Base-by-base conservation (phyloP, 768 basidiomycete species). In the Serendipita sp. region DNA sequence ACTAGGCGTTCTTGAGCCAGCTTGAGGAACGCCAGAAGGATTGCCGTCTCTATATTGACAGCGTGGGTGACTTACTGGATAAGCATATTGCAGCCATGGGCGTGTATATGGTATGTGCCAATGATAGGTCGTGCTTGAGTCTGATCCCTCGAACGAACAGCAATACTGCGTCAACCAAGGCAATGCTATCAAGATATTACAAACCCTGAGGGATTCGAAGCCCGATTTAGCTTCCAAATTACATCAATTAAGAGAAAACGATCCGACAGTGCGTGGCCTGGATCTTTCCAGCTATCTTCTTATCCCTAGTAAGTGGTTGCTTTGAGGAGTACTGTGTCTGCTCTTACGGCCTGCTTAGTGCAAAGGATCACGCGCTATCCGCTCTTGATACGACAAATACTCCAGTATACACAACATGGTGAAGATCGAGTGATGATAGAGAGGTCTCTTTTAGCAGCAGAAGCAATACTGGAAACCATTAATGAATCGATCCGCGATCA, bases 311-410 rank as follows among this genome's bases (percentile, higher is more conserved):
- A 73, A 68, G 84, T 76, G 2, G 5, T 65, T 66, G 31, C 27
- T 23, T 29, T 13, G 40, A 13, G 44, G 23, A 40, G 50, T 48
- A 50, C 53, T 44, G 15, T 46, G 27, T 11, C 11, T 45, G 44
- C 44, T 60, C 15, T 40, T 34, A 15, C 45, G 3, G 13, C 45
- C 18, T 66, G 53, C 58, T 33, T 66, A 92, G 90, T 94, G 92
- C 92, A 96, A 83, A 85, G 95, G 6, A 85, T 97, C 64, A 96
- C 95, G 0, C 80, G 91, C 64, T 99, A 98, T 71, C 95, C 95
- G 0, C 77, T 99, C 0, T 78, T 97, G 36, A 84, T 97, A 67
- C 84, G 84, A 44, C 69, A 88, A 81, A 88, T 96, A 67, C 72
- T 91, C 29, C 80, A 85, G 23, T 89, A 93, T 71, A 93, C 91